Base-by-base conservation (phyloP, 768 basidiomycete genomes). In the Suillus hirtellus region DNA sequence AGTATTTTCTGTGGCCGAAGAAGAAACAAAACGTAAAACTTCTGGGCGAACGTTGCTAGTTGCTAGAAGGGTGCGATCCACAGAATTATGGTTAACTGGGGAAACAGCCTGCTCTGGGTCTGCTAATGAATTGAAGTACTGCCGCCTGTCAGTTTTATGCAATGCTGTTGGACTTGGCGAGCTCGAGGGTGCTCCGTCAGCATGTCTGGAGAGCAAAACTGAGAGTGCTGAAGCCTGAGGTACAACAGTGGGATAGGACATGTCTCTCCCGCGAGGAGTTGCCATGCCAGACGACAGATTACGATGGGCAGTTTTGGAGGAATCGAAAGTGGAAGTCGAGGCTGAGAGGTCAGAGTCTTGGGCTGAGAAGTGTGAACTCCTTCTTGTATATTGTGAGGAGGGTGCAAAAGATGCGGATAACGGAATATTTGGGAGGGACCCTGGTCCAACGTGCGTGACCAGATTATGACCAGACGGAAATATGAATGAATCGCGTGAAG, bases 401-500 rank as follows among this genome's bases (percentile, higher is more conserved):
- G 64, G 66, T 12, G 63, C 67, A 47, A 73, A 68, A 0, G 76
- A 75, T 0, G 73, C 65, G 0, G 75, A 65, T 43, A 21, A 21
- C 6, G 66, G 65, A 34, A 59, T 63, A 58, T 58, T 58, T 19
- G 27, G 56, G 40, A 58, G 40, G 8, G 56, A 58, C 40, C 56
- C 56, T 42, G 56, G 40, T 42, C 5, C 40, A 58, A 58, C 40
- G 27, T 60, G 62, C 19, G 58, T 34, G 37, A 24, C 11, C 63
- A 58, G 44, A 65, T 76, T 63, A 70, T 65, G 64, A 68, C 72
- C 40, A 66, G 71, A 59, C 21, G 79, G 79, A 63, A 81, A 80
- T 62, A 81, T 79, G 69, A 81, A 76, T 2, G 77, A 72, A 63
- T 78, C 76, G 67, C 70, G 62, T 8, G 69, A 70, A 19, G 64